Base-by-base conservation (phyloP, 2,329 filamentous ascomycete species). In the Trichocomaceae sp. region DNA sequence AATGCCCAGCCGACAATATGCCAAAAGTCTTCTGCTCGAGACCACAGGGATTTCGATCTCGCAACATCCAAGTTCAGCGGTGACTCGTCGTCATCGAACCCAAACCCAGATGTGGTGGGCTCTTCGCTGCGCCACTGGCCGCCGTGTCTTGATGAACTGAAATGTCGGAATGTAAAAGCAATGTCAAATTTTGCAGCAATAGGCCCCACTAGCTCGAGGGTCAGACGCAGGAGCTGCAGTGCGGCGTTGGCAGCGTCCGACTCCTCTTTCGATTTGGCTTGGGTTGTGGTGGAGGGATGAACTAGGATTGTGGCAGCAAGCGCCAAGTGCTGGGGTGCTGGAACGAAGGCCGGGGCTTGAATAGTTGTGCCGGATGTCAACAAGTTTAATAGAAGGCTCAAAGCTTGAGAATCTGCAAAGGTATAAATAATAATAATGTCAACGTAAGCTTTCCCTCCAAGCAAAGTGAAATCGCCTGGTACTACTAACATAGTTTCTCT, bases 1-100 rank as follows among this genome's bases (percentile, higher is more conserved):
- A 97, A 90, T 0, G 88, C 87, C 93, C 93, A 97, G 3, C 92
- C 93, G 0, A 93, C 80, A 0, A 88, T 82, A 42, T 84, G 81
- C 90, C 93, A 99, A 64, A 97, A 95, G 66, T 95, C 89, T 58
- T 88, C 84, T 0, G 86, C 88, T n/a, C 82, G 80, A 15, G 74
- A 75, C 83, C 88, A 96, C 1, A 96, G 59, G 29, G 86, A 85
- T 44, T 83, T 78, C 13, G 79, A 75, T 50, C 82, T 80, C 1
- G 85, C 84, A 55, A 90, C 76, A 9, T 78, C 76, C 6, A 82
- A 78, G 42, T 77, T 75, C 35, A 90, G 72, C 9, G 74, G 72
- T 46, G 80, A 79, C 0, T 76, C 75, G 2, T 81, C 78, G 10
- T 74, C 70, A 22, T 60, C 58, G 31, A 26, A 54, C 7, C 20